Percentiles rank a stretch among this genome's conserved stretches.
These are phyloP conservation scores for Paradendryphiella salina DNA, from an alignment of 2,329 filamentous ascomycete species.

Conservation along the genomic window DNA sequence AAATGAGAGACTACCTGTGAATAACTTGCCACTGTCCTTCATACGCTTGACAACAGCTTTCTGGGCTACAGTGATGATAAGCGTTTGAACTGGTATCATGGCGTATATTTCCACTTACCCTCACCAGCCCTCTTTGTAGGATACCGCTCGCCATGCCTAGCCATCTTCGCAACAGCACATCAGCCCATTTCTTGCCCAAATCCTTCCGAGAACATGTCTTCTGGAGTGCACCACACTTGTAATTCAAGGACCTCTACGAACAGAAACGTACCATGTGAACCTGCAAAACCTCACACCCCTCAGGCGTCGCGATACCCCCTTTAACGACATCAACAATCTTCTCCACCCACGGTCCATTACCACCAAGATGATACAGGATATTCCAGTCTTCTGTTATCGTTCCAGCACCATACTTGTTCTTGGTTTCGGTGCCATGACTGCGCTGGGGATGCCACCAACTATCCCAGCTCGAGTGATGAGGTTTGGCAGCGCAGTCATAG, in stretches of 20 bases:
- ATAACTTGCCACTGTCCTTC: conserved; percentile 44
- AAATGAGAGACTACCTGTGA: conserved; percentile 59
- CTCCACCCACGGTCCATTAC: conserved; percentile 60
- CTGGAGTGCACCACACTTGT: too few relatives aligned
- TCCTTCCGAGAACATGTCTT: too few relatives aligned
- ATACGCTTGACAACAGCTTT: conserved; percentile 55
- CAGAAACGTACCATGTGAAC: conserved; percentile 58
- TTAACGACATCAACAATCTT: conserved; percentile 50
- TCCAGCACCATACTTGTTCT: conserved; percentile 31
- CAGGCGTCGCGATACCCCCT: conserved; percentile 50
- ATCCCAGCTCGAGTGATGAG: conserved; percentile 41
- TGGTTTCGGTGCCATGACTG: conserved; percentile 5
- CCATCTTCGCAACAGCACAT: conserved; percentile 50
- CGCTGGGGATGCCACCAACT: conserved; percentile 43
- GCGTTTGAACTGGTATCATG: neutral
- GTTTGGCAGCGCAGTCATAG: conserved; percentile 34
- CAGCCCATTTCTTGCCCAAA: conserved; percentile 2
- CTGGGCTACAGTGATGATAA: conserved; percentile 47
- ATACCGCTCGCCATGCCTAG: conserved; percentile 62
- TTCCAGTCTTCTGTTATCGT: conserved; percentile 50
- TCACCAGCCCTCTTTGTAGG: conserved; percentile 56
- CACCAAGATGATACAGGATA: conserved; percentile 58
- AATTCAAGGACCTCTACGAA: neutral
- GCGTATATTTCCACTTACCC: conserved; percentile 47
- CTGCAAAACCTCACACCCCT: conserved; percentile 58